These are phyloP conservation scores for Daldinia loculata DNA, from an alignment of 495 filamentous ascomycete genomes.

Conservation along the genomic window DNA sequence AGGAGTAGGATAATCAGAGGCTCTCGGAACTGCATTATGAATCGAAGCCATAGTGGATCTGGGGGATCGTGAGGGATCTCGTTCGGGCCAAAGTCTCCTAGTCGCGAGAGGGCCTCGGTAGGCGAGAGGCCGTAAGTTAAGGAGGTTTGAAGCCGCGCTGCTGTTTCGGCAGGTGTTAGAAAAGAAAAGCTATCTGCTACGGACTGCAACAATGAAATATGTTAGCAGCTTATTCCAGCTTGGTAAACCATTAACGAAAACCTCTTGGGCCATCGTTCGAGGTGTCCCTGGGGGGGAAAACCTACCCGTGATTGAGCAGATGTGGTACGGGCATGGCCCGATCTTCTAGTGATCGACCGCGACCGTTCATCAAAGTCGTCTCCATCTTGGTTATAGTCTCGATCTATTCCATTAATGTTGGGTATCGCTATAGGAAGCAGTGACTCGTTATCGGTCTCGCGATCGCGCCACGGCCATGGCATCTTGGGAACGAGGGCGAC, in stretches of 20 bases:
- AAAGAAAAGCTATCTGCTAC: slow-evolving; percentile 62
- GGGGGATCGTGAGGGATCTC: slow-evolving; percentile 93
- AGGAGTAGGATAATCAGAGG: slow-evolving; percentile 89
- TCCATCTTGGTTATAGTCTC: slow-evolving; percentile 40
- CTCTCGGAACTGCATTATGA: slow-evolving; percentile 96
- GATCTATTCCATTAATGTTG: slow-evolving; percentile 43
- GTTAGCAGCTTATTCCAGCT: slow-evolving; percentile 18
- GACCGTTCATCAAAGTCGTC: slow-evolving; percentile 44
- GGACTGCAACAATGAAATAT: slow-evolving; percentile 40
- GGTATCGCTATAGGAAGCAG: slow-evolving; percentile 50
- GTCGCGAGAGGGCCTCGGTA: slow-evolving; percentile 77
- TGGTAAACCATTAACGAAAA: neutral
- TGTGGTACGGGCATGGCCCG: slow-evolving; percentile 51
- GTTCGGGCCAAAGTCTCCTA: slow-evolving; percentile 86
- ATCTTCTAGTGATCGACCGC: slow-evolving; percentile 45
- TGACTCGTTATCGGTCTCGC: slow-evolving; percentile 48
- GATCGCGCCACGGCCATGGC: slow-evolving; percentile 51
- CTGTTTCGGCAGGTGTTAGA: slow-evolving; percentile 78
- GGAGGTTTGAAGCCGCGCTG: slow-evolving; percentile 81
- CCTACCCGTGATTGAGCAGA: slow-evolving; percentile 59
- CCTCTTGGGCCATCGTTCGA: neutral
- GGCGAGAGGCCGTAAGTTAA: slow-evolving; percentile 80
- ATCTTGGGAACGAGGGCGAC: slow-evolving; percentile 42
- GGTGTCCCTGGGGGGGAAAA: neutral
- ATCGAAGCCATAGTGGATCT: slow-evolving; percentile 93